Base-by-base conservation (phyloP, 305 asterid genomes). In the Solanum hybrid region DNA sequence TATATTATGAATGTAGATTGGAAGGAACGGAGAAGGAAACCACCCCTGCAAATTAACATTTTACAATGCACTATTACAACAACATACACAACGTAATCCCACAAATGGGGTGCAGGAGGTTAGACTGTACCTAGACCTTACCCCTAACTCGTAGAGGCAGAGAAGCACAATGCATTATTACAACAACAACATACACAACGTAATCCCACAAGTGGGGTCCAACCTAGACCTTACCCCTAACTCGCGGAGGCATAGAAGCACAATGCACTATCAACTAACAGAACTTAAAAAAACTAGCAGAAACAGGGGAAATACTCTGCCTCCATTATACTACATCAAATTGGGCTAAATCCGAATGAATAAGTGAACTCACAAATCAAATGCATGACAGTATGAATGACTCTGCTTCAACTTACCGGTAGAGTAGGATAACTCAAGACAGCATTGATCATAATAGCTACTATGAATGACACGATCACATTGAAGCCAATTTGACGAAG, bases 1-100 rank as follows among this genome's bases (percentile, higher is more conserved):
- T 86, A 96, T 92, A 93, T 96, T 97, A 73, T 89, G 42, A 4
- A 97, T 79, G 92, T 96, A 94, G 89, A 97, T 92, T 0, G 98
- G 99, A 90, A 97, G 92, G 26, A 96, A 78, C 9, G 95, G 98
- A 80, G 93, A 91, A 35, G 98, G 98, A 61, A 96, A 51, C 98
- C 98, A 97, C 1, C 97, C 95, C 98, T 97, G 89, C 31, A 39
- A 20, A 29, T 8, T 8, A 39, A 77, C 80, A 57, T 36, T 13
- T 16, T 29, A 12, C 82, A 11, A 9, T 31, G 37, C 28, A 11
- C 34, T 12, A 71, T 26, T 69, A 69, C 75, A 67, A 24, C 18
- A 69, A 69, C 75, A 42, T 37, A 37, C 6, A 5, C 57, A 42
- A 42, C 20, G 57, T 40, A 40, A 40, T 11, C 51, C 16, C 51